Evolutionary conservation across 345 rosid species (phyloP).

Genomic region (Sapria himalayana): DNA sequence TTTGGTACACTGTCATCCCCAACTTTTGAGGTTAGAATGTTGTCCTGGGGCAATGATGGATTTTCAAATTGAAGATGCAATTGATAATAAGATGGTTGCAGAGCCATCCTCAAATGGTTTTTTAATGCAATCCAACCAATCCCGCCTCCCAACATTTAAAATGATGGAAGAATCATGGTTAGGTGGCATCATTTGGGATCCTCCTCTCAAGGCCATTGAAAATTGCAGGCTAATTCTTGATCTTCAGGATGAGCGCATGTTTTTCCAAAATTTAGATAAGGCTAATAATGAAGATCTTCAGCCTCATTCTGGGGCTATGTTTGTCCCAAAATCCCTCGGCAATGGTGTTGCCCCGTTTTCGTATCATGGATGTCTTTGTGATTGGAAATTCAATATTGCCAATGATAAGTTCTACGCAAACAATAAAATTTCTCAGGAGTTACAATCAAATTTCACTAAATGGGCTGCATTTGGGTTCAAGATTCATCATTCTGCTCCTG

Average conservation of each 20-base stretch:
- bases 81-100: constrained; percentile 8
- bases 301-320: constrained; percentile 89
- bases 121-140: constrained; percentile 26
- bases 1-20: constrained; percentile 88
- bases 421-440: constrained; percentile 70
- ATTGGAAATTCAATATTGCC: constrained; percentile 82
- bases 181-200: constrained; percentile 67
- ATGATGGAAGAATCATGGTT: constrained; percentile 68
- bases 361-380: constrained; percentile 28
- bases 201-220: constrained; percentile 16
- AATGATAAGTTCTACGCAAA: constrained; percentile 83
- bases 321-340: constrained; percentile 40
- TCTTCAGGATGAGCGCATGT: constrained; percentile 91
- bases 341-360: constrained; percentile 22
- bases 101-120: constrained; percentile 22
- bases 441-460: constrained; percentile 59
- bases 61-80: constrained; percentile 10
- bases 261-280: constrained; percentile 61
- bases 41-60: constrained; percentile 20
- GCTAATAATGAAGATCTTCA: constrained; percentile 43
- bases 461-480: constrained; percentile 48
- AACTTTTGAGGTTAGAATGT: constrained; percentile 68
- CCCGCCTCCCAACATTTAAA: constrained; percentile 32
- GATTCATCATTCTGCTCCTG: constrained; percentile 87
- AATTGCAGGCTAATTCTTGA: constrained; percentile 73